Conservation (phyloP, 1,284 basidiomycete species). For the Wallemia mellicola region DNA sequence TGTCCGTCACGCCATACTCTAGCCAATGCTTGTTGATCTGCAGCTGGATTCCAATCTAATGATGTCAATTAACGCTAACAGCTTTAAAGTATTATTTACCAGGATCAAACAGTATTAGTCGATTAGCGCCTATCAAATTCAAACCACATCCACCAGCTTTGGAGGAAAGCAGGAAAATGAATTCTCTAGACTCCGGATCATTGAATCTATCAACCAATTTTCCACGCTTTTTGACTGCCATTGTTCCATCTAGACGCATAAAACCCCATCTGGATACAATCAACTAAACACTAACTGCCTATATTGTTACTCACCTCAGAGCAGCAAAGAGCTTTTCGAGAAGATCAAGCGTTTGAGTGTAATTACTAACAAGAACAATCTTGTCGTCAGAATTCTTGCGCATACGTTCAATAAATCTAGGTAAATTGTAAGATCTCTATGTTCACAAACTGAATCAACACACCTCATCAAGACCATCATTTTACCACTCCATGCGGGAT, state of each 20-base stretch:
- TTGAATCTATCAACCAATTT: slow-evolving; percentile 96
- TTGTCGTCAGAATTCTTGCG: slow-evolving; percentile 65
- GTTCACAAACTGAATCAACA: slow-evolving; percentile 5
- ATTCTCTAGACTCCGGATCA: slow-evolving; percentile 75
- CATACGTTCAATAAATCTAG: slow-evolving; percentile 58
- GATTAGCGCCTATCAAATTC: slow-evolving; percentile 90
- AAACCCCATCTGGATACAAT: slow-evolving; percentile 51
- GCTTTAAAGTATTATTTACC: slow-evolving; percentile 21
- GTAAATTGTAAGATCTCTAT: not conserved
- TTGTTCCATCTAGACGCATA: slow-evolving; percentile 75
- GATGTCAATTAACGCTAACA: slow-evolving; percentile 3
- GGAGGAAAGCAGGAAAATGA: slow-evolving; percentile 78
- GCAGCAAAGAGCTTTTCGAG: slow-evolving; percentile 59
- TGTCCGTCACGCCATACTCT: slow-evolving; percentile 99
- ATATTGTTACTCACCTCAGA: slow-evolving; percentile 32
- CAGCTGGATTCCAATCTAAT: slow-evolving; percentile 88
- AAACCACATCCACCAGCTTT: slow-evolving; percentile 97
- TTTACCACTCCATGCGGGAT: slow-evolving; percentile 45
- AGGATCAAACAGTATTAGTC: slow-evolving; percentile 84
- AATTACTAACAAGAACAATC: slow-evolving; percentile 95
- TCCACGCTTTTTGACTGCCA: slow-evolving; percentile 78
- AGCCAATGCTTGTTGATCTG: slow-evolving; percentile 90
- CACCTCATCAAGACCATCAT: slow-evolving; percentile 80
- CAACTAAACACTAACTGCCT: not conserved
- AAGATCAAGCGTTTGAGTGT: slow-evolving; percentile 84